Evolutionary conservation across 164 flowering plant species (phyloP), one percentile per base, ranked within the genome.

Genomic region (Magnolia sinica): DNA sequence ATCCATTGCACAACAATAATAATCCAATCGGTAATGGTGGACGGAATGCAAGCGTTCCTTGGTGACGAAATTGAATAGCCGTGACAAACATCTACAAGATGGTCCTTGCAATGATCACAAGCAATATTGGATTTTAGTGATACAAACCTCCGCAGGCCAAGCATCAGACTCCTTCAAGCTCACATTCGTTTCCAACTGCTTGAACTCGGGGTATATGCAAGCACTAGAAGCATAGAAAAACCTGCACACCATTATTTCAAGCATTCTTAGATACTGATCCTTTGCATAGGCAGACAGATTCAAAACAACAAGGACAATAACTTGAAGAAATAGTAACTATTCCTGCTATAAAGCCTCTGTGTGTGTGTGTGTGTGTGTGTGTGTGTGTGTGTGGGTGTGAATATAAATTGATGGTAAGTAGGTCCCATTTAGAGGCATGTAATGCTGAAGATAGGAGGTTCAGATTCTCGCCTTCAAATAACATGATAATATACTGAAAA

Each of bases 121-220:
- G 3, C 18, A 0, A 16, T 55, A 16, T 55, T 16, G 18, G 3
- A 10, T 55, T 55, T 55, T 16, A 55, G 27, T 4, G 45, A 37
- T 37, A 76, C 78, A 68, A 81, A 96, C 99, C 98, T 96, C 99
- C 1, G 99, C 99, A 84, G 99, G 99, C 99, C 98, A 96, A 5
- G 99, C 99, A 83, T 96, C 98, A 74, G 99, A 84, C 82, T 96
- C 99, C 88, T 94, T 93, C 92, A 96, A 86, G 92, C 99, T 95
- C 82, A 96, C 99, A 86, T 94, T 92, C 63, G 99, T 96, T 27
- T 96, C 99, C 90, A 96, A 78, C 81, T 96, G 99, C 92, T 94
- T 96, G 82, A 92, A 96, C 80, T 96, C 98, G 50, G 99, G 99
- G 78, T 96, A 96, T 76, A 96, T 94, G 80, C 98, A 96, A 74